A percentile compares a stretch with the other conserved stretches of the same genome.
These are phyloP conservation scores for Pleurotus citrinopileatus DNA, from an alignment of 768 basidiomycete genomes.

Conservation along the genomic window DNA sequence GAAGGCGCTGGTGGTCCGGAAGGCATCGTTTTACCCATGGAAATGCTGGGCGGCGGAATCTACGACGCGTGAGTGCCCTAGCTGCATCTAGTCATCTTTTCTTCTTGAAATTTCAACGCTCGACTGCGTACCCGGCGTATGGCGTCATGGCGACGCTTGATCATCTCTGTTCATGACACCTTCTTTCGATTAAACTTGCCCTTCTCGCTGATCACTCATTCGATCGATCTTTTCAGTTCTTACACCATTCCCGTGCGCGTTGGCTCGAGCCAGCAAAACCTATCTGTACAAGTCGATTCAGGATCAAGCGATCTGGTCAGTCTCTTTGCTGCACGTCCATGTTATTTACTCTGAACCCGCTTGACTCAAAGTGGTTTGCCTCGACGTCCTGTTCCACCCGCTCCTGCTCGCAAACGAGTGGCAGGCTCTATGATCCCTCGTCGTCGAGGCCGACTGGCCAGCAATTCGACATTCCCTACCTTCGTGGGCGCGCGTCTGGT, in stretches of 20 bases:
- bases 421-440: slow-evolving; percentile 56
- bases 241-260: slow-evolving; percentile 63
- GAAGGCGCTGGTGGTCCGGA: slow-evolving; percentile 45
- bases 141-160: slow-evolving; percentile 5
- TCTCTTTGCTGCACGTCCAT: no score
- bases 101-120: no score
- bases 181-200: not conserved
- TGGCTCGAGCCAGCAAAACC: slow-evolving; percentile 46
- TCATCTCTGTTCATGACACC: not conserved
- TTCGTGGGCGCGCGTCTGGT: slow-evolving; percentile 56
- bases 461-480: slow-evolving; percentile 53
- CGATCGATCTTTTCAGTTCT: slow-evolving; percentile 34
- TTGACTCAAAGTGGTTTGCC: slow-evolving; percentile 61
- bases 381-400: slow-evolving; percentile 60
- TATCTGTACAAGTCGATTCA: slow-evolving; percentile 74
- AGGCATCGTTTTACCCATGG: slow-evolving; percentile 58
- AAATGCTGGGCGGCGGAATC: slow-evolving; percentile 49
- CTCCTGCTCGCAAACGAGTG: slow-evolving; percentile 42
- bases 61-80: slow-evolving; percentile 67
- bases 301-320: slow-evolving; percentile 80
- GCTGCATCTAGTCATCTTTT: not conserved
- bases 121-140: no score
- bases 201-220: no score
- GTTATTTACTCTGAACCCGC: not conserved
- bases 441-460: slow-evolving; percentile 38